A percentile compares a stretch with the other conserved stretches of the same genome.
Conservation (phyloP, 2,329 filamentous ascomycete species). For the Penicillium occitanis region DNA sequence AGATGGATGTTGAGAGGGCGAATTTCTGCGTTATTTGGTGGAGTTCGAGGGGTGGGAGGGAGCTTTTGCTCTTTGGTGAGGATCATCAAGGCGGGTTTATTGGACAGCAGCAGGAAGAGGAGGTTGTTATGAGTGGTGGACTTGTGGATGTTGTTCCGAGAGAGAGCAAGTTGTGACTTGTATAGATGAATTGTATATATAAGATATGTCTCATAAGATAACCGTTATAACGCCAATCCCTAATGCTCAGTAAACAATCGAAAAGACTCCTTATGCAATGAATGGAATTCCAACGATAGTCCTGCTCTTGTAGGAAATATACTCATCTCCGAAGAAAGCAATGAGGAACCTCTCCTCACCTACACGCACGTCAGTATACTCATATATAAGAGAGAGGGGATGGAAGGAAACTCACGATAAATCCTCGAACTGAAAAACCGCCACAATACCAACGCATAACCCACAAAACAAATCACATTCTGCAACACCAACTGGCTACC, state of each 20-base stretch:
- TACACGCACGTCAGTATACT: constrained; percentile 40
- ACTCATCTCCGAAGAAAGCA: constrained; percentile 81
- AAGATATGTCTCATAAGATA: background rate
- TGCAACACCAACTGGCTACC: constrained; percentile 89
- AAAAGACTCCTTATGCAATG: constrained; percentile 46
- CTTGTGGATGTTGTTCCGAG: constrained; percentile 37
- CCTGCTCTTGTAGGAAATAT: constrained; percentile 67
- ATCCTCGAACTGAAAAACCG: constrained; percentile 78
- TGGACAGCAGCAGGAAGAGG: constrained; percentile 44
- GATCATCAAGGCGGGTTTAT: constrained; percentile 53
- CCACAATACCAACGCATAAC: constrained; percentile 76
- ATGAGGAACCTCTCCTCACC: constrained; percentile 78
- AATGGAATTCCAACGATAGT: constrained; percentile 82
- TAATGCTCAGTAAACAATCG: background rate
- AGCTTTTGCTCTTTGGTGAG: constrained; percentile 53
- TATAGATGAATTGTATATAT: background rate
- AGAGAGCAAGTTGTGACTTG: constrained; percentile 51
- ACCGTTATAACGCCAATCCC: background rate
- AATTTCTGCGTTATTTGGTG: constrained; percentile 82
- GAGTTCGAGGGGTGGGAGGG: constrained; percentile 64
- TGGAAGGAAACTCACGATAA: constrained; percentile 48
- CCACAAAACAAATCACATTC: constrained; percentile 74
- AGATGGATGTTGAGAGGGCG: constrained; percentile 84
- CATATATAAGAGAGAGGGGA: constrained; percentile 12
- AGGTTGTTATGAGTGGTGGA: constrained; percentile 57